phyloP scores from a whole-genome alignment of 305 asterid species.

The Fraxinus greggii region DNA sequence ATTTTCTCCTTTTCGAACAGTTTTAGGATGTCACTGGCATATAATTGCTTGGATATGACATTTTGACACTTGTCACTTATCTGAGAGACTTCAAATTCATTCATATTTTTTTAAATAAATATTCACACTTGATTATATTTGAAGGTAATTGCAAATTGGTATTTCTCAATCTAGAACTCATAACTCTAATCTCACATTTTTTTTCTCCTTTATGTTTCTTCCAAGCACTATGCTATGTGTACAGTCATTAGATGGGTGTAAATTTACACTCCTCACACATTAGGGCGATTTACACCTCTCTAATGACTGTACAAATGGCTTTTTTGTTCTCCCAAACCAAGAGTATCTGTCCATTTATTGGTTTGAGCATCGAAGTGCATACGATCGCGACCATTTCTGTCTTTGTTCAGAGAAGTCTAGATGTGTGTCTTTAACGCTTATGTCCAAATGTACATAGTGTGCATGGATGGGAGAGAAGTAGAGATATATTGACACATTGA shows the following conservation, averaged over 20 bases:
- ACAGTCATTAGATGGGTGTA: too few relatives aligned
- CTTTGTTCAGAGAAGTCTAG: background rate
- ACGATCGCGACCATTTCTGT: background rate
- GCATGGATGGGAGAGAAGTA: background rate
- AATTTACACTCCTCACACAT: too few relatives aligned
- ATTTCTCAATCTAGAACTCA: too few relatives aligned
- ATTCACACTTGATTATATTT: background rate
- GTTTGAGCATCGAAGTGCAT: background rate
- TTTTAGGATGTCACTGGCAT: background rate
- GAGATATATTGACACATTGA: too few relatives aligned
- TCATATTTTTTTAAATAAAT: background rate
- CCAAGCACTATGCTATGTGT: too few relatives aligned
- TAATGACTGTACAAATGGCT: too few relatives aligned
- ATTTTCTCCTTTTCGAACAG: too few relatives aligned
- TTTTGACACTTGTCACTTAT: background rate
- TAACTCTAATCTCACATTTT: too few relatives aligned
- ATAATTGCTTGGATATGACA: background rate
- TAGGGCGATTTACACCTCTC: too few relatives aligned
- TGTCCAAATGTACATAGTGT: background rate
- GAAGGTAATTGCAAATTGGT: background rate
- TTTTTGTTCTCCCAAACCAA: background rate
- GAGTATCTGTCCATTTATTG: too few relatives aligned
- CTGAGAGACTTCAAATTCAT: background rate
- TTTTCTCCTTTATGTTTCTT: too few relatives aligned
- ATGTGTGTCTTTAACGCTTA: background rate